A percentile compares a stretch with the other conserved stretches of the same genome.
Evolutionary conservation across 108 stramenopile genomes (phyloP).

Genomic region (Cylindrotheca fusiformis): DNA sequence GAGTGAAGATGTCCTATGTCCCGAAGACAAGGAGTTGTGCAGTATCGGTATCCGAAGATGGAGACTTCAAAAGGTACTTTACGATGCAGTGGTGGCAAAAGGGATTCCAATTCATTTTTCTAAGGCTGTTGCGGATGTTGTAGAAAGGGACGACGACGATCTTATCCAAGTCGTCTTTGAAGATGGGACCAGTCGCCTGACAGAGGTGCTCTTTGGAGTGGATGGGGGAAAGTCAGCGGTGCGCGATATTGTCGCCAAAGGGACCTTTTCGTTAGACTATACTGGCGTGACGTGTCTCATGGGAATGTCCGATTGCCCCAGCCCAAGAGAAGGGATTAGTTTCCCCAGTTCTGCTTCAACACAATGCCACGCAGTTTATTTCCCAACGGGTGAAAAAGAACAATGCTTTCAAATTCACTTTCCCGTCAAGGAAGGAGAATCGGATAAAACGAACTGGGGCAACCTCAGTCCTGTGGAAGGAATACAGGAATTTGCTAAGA

Average conservation of each 20-base stretch:
- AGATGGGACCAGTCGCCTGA: constrained; percentile 36
- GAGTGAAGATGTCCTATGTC: constrained; percentile 40
- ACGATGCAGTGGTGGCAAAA: constrained; percentile 33
- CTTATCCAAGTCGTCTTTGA: constrained; percentile 27
- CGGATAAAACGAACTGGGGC: constrained; percentile 50
- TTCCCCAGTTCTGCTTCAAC: constrained; percentile 50
- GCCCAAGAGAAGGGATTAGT: constrained; percentile 36
- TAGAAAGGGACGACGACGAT: constrained; percentile 10
- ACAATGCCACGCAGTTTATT: constrained; percentile 57
- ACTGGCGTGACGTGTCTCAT: constrained; percentile 58
- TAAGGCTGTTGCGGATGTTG: background rate
- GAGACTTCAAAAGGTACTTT: constrained; percentile 50
- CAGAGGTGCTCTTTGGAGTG: constrained; percentile 46
- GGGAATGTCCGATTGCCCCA: constrained; percentile 44
- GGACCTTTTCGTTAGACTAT: constrained; percentile 11
- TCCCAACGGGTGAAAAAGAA: constrained; percentile 44
- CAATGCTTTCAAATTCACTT: constrained; percentile 65
- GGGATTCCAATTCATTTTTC: constrained; percentile 49
- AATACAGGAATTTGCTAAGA: constrained; percentile 31
- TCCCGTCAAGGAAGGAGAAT: constrained; percentile 31
- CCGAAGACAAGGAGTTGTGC: constrained; percentile 25
- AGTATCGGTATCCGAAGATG: constrained; percentile 60
- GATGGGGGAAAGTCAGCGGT: constrained; percentile 60
- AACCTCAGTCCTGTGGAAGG: constrained; percentile 43
- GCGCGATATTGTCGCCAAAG: constrained; percentile 29